A percentile compares a stretch with the other conserved stretches of the same genome.
These are phyloP conservation scores for Diutina neorugosa DNA, from an alignment of 1,139 yeast genomes.

Conservation along the genomic window DNA sequence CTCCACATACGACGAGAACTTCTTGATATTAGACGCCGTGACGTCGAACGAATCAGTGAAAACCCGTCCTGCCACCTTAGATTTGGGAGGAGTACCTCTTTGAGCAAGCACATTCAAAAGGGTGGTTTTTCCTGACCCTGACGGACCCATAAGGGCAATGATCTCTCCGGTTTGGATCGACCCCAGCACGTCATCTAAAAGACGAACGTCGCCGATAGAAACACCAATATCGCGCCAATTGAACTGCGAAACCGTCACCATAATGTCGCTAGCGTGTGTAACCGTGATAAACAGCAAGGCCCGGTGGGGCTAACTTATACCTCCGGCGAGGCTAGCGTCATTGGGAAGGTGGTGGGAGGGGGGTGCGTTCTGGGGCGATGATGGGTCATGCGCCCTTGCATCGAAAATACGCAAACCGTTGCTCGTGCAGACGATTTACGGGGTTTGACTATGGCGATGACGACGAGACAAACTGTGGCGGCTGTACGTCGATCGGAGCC, in stretches of 20 bases:
- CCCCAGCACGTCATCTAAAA: constrained; percentile 43
- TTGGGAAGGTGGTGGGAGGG: neutral
- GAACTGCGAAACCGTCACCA: constrained; percentile 3
- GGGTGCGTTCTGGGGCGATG: neutral
- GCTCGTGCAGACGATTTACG: neutral
- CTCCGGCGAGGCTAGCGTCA: neutral
- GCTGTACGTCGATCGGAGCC: neutral
- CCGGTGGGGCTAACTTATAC: neutral
- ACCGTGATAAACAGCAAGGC: no score
- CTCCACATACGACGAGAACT: constrained; percentile 58
- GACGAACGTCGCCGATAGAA: constrained; percentile 10
- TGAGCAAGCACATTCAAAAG: constrained; percentile 56
- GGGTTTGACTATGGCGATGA: neutral
- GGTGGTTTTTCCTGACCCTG: constrained; percentile 80
- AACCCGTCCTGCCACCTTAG: neutral
- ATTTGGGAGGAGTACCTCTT: constrained; percentile 22
- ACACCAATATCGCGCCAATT: constrained; percentile 6
- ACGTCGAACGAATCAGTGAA: constrained; percentile 24
- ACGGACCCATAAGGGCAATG: constrained; percentile 86
- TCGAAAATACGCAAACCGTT: neutral
- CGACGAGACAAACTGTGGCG: neutral
- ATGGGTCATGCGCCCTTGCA: neutral
- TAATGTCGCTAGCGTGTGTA: no score
- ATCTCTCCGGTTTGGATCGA: constrained; percentile 46
- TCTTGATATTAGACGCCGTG: constrained; percentile 26